phyloP scores from a whole-genome alignment of 2,329 filamentous ascomycete species.

The Lachnellula suecica region DNA sequence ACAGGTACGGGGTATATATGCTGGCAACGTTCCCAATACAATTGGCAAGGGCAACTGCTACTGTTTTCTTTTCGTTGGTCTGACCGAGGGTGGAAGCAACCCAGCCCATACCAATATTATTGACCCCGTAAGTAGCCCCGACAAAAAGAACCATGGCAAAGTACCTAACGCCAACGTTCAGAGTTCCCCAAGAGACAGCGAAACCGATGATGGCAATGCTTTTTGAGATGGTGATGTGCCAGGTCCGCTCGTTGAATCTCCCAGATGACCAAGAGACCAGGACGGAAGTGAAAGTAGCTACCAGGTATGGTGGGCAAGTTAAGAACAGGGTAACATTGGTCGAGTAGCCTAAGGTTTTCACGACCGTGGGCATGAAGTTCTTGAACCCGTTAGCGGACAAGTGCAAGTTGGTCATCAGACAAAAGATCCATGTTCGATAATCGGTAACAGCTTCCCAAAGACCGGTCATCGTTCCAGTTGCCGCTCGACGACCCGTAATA shows the following conservation, averaged over 20 bases:
- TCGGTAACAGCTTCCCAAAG: constrained; percentile 41
- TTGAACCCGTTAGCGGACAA: constrained; percentile 37
- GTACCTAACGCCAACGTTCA: constrained; percentile 13
- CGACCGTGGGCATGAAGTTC: constrained; percentile 33
- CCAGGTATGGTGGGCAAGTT: constrained; percentile 17
- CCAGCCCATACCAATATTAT: constrained; percentile 18
- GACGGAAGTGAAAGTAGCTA: constrained; percentile 5
- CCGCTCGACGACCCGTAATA: not conserved
- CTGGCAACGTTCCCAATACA: constrained; percentile 37
- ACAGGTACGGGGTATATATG: constrained; percentile 40
- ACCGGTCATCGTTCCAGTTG: constrained; percentile 35
- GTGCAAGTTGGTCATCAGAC: constrained; percentile 48
- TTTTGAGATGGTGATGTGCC: constrained; percentile 18
- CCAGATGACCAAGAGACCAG: constrained; percentile 12
- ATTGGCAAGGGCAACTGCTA: constrained; percentile 36
- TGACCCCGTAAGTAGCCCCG: constrained; percentile 17
- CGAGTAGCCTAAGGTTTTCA: constrained; percentile 29
- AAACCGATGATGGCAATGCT: constrained; percentile 15
- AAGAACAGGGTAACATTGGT: constrained; percentile 18
- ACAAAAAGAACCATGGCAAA: constrained; percentile 17
- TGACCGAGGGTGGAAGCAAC: constrained; percentile 34
- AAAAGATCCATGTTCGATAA: constrained; percentile 43
- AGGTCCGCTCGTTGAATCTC: constrained; percentile 15
- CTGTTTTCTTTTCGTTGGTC: constrained; percentile 39
- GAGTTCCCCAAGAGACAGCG: constrained; percentile 6